Evolutionary conservation across 352 stramenopile species (phyloP).

Genomic region (Globisporangium ultimum): DNA sequence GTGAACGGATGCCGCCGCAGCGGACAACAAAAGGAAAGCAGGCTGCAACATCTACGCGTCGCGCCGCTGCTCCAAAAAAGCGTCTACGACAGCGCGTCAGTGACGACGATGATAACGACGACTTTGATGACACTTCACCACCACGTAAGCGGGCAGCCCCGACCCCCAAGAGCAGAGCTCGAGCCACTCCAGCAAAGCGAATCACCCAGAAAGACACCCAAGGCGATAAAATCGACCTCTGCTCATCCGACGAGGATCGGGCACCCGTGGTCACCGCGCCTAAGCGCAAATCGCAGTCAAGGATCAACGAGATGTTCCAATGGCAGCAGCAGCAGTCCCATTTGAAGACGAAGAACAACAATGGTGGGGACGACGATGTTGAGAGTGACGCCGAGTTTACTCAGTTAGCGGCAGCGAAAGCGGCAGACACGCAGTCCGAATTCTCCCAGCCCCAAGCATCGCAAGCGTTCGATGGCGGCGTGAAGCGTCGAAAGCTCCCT

Average conservation of each 20-base stretch:
- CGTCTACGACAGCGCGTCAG: slow-evolving; percentile 32
- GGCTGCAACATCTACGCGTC: slow-evolving; percentile 3
- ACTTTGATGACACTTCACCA: slow-evolving; percentile 17
- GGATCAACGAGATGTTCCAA: slow-evolving; percentile 59
- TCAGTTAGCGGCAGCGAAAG: slow-evolving; percentile 25
- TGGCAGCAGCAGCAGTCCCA: slow-evolving; percentile 24
- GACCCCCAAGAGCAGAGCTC: slow-evolving; percentile 11
- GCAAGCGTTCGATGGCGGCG: slow-evolving; percentile 10
- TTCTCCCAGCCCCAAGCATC: slow-evolving; percentile 21
- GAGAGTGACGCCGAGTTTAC: slow-evolving; percentile 74
- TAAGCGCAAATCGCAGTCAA: slow-evolving; percentile 44
- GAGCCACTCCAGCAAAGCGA: slow-evolving; percentile 1
- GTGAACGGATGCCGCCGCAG: slow-evolving; percentile 21
- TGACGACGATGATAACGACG: slow-evolving; percentile 29
- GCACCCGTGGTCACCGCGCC: slow-evolving; percentile 7
- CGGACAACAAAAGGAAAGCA: slow-evolving; percentile 13
- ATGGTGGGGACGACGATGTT: slow-evolving; percentile 44
- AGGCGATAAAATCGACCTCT: slow-evolving; percentile 40
- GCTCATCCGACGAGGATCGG: slow-evolving; percentile 41
- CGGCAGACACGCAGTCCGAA: slow-evolving; percentile 43
- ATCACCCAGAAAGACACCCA: not conserved
- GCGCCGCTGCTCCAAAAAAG: slow-evolving; percentile 25
- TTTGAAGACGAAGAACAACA: slow-evolving; percentile 6
- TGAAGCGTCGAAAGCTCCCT: slow-evolving; percentile 61
- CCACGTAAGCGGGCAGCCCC: slow-evolving; percentile 10